These are phyloP conservation scores for Solanum virginianum DNA, from an alignment of 257 asterid genomes.

Conservation along the genomic window DNA sequence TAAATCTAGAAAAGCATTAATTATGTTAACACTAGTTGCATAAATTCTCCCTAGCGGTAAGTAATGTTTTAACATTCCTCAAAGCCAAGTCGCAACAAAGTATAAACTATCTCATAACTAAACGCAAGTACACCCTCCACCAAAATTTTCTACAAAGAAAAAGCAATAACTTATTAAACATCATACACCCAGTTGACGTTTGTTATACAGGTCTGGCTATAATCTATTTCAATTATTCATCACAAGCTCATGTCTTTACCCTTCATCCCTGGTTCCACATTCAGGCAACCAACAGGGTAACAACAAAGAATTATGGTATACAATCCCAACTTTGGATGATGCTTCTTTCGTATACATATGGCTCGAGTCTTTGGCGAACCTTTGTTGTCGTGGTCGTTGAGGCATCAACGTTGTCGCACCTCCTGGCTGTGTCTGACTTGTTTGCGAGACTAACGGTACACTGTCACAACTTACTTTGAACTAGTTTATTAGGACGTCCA, in stretches of 20 bases:
- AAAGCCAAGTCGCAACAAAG: not conserved
- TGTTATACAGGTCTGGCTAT: not conserved
- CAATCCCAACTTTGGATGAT: not conserved
- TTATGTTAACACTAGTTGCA: not conserved
- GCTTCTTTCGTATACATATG: not conserved
- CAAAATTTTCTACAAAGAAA: not conserved
- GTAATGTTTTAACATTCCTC: not conserved
- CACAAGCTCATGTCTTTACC: not conserved
- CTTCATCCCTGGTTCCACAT: not conserved
- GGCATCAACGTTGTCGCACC: not conserved
- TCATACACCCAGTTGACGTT: not conserved
- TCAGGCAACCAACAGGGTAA: not conserved
- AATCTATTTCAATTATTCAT: not conserved
- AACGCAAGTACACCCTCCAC: not conserved
- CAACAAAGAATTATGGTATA: not conserved
- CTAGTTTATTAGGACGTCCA: constrained; percentile 19
- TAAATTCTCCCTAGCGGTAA: not conserved
- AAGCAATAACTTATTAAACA: not conserved
- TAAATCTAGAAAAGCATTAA: not conserved
- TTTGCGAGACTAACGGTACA: not conserved
- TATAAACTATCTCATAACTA: not conserved
- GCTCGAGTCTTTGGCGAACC: not conserved
- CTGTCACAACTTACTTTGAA: constrained; percentile 60
- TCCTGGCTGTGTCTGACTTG: not conserved
- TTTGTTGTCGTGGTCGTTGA: not conserved